These are phyloP conservation scores for Oryza coarctata DNA, from an alignment of 176 grass and related monocot genomes.

Conservation along the genomic window DNA sequence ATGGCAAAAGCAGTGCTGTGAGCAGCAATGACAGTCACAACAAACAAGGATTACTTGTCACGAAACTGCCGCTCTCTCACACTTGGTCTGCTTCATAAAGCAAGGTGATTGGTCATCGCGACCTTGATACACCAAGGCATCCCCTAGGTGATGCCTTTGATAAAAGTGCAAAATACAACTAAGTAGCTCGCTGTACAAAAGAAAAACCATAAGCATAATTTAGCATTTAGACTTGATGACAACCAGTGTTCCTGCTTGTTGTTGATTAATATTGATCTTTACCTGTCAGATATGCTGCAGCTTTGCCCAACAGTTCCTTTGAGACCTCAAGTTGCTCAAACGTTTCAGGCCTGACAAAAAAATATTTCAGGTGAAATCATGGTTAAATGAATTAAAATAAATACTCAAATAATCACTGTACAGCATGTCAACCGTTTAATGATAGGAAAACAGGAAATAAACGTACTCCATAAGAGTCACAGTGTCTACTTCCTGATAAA, in stretches of 20 bases:
- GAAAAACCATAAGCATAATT: neutral
- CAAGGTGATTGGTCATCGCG: neutral
- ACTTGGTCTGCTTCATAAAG: neutral
- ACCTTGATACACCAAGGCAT: neutral
- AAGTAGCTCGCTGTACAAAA: conserved; percentile 5
- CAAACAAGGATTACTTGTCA: neutral
- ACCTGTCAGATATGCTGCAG: conserved; percentile 80
- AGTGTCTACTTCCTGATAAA: conserved; percentile 82
- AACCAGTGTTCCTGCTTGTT: neutral
- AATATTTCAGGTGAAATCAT: conserved; percentile 22
- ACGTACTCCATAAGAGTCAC: conserved; percentile 93
- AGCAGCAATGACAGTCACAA: neutral
- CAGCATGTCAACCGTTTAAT: conserved; percentile 14
- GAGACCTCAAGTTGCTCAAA: conserved; percentile 96
- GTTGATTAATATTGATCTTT: conserved; percentile 11
- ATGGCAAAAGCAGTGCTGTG: neutral
- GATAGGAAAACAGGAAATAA: conserved; percentile 37
- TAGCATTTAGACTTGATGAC: conserved; percentile 14
- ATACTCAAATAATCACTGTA: neutral
- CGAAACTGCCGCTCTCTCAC: neutral
- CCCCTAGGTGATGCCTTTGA: neutral
- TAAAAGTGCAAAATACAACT: neutral
- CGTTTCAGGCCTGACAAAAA: conserved; percentile 66
- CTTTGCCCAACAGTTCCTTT: conserved; percentile 89
- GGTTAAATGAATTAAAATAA: neutral